A percentile compares a stretch with the other conserved stretches of the same genome.
Evolutionary conservation across 192 early-diverging fungal genomes (phyloP).

Genomic region (Obelidium mucronatum): DNA sequence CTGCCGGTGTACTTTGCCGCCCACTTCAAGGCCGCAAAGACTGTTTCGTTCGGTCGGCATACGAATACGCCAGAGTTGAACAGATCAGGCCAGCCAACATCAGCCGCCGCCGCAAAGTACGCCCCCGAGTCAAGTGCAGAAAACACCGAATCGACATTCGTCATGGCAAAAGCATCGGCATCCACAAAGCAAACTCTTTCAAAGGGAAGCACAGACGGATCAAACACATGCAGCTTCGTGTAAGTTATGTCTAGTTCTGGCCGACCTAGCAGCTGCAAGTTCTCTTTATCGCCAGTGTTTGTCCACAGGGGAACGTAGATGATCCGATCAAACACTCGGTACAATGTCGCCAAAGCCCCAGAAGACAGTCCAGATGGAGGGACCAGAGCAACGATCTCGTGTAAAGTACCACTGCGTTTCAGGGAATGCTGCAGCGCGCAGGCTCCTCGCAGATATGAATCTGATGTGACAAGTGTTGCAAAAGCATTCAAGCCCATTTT

Average conservation of each 20-base stretch:
- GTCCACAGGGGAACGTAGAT: slow-evolving; percentile 56
- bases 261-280: slow-evolving; percentile 80
- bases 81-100: slow-evolving; percentile 96
- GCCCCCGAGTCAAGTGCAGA: slow-evolving; percentile 45
- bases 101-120: slow-evolving; percentile 83
- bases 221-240: slow-evolving; percentile 91
- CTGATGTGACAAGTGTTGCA: slow-evolving; percentile 87
- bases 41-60: slow-evolving; percentile 59
- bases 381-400: slow-evolving; percentile 73
- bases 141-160: slow-evolving; percentile 86
- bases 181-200: slow-evolving; percentile 82
- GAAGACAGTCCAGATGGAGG: slow-evolving; percentile 64
- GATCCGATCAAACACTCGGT: slow-evolving; percentile 72
- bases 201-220: slow-evolving; percentile 67
- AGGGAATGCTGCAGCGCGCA: slow-evolving; percentile 81
- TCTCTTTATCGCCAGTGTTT: slow-evolving; percentile 49
- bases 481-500: slow-evolving; percentile 60
- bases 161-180: slow-evolving; percentile 87
- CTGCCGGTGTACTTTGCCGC: slow-evolving; percentile 65
- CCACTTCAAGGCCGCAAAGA: slow-evolving; percentile 61
- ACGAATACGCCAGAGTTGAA: slow-evolving; percentile 98
- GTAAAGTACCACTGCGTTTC: slow-evolving; percentile 65
- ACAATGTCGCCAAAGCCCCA: slow-evolving; percentile 58
- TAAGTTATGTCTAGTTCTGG: slow-evolving; percentile 89
- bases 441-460: slow-evolving; percentile 86